phyloP scores from a whole-genome alignment of 768 basidiomycete genomes.

The Flagelloscypha sp. region DNA sequence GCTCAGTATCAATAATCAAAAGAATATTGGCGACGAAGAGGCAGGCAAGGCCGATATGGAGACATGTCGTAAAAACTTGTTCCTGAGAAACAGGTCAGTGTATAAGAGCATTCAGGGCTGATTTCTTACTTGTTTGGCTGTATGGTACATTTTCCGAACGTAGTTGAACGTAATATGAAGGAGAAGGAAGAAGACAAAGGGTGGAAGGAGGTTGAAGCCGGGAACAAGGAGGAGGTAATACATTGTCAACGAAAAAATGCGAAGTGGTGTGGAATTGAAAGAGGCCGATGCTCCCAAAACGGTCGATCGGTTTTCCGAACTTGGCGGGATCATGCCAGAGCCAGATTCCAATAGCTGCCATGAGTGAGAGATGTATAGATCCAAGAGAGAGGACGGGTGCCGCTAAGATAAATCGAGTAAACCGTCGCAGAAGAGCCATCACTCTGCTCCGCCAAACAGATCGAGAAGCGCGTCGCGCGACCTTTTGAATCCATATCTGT shows the following conservation, averaged over 20 bases:
- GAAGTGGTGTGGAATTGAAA: slow-evolving; percentile 8
- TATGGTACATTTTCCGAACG: too few relatives aligned
- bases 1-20: slow-evolving; percentile 14
- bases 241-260: slow-evolving; percentile 11
- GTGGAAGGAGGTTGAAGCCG: slow-evolving; percentile 13
- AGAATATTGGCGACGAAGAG: slow-evolving; percentile 12
- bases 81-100: too few relatives aligned
- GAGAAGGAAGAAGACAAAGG: slow-evolving; percentile 11
- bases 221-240: slow-evolving; percentile 15
- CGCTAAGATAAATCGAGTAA: too few relatives aligned
- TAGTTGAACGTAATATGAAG: slow-evolving; percentile 9
- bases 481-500: too few relatives aligned
- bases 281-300: too few relatives aligned
- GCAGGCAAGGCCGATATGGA: slow-evolving; percentile 5
- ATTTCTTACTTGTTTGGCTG: too few relatives aligned
- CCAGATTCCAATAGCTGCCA: slow-evolving; percentile 15
- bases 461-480: too few relatives aligned
- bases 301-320: slow-evolving; percentile 7
- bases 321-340: slow-evolving; percentile 10
- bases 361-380: slow-evolving; percentile 14
- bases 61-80: too few relatives aligned
- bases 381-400: slow-evolving; percentile 13
- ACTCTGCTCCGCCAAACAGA: too few relatives aligned
- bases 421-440: too few relatives aligned
- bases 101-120: too few relatives aligned